Conservation (phyloP, 75 land plant genomes). For the Selaginella tamariscina region DNA sequence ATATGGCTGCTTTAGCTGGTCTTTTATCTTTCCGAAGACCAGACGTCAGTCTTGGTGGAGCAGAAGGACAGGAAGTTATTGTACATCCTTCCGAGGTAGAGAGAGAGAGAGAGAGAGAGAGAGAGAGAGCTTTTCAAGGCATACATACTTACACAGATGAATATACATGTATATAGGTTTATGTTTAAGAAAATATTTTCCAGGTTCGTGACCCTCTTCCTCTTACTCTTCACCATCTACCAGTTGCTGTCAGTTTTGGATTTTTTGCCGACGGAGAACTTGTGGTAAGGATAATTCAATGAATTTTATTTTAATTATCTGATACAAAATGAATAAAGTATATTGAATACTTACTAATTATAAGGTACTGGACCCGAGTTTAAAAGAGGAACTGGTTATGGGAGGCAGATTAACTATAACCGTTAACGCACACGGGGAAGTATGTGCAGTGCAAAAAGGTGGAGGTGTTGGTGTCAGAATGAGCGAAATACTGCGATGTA, state of each 20-base stretch:
- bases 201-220: constrained; percentile 86
- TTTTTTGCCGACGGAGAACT: constrained; percentile 61
- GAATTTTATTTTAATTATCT: not conserved
- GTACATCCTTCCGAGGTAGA: constrained; percentile 94
- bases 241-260: constrained; percentile 82
- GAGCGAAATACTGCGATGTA: constrained; percentile 69
- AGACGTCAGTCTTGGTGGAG: constrained; percentile 76
- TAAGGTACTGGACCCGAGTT: constrained; percentile 79
- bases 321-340: no score
- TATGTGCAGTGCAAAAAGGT: constrained; percentile 87
- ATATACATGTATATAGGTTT: no score
- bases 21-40: constrained; percentile 77
- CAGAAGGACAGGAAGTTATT: constrained; percentile 66
- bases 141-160: no score
- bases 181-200: no score
- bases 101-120: no score
- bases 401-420: constrained; percentile 77
- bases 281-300: constrained; percentile 37
- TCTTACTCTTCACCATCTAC: constrained; percentile 77
- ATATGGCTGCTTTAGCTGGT: constrained; percentile 82
- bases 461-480: constrained; percentile 71
- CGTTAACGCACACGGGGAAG: constrained; percentile 68
- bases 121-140: no score
- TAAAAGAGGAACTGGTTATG: constrained; percentile 82
- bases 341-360: not conserved